phyloP scores from a whole-genome alignment of 345 rosid species.

The Eucalyptus microcorys region DNA sequence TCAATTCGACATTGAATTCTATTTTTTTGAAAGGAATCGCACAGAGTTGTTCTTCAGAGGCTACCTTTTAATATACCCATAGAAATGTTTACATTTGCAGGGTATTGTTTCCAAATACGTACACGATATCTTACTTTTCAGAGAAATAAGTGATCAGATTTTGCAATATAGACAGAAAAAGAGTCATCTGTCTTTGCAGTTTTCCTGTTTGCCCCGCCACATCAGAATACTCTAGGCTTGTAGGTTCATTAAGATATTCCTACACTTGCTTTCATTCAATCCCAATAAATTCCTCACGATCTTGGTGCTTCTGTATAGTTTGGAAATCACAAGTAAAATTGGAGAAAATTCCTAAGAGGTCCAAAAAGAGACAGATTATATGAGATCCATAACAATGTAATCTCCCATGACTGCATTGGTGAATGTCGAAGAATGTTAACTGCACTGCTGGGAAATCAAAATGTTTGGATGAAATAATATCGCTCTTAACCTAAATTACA shows the following conservation, averaged over 20 bases:
- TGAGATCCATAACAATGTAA: not conserved
- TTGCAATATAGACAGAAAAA: not conserved
- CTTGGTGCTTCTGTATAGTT: not conserved
- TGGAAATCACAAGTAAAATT: not conserved
- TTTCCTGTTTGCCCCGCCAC: not conserved
- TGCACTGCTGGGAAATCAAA: not conserved
- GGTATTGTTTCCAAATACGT: not conserved
- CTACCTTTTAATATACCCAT: not conserved
- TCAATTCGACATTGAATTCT: not conserved
- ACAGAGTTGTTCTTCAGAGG: not conserved
- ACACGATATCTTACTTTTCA: not conserved
- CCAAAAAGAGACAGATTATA: not conserved
- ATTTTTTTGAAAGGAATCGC: not conserved
- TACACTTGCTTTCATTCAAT: not conserved
- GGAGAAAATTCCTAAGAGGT: not conserved
- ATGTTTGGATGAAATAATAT: not conserved
- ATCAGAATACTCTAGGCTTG: not conserved
- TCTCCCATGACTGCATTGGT: not conserved
- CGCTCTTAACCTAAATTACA: not conserved
- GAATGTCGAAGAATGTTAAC: not conserved
- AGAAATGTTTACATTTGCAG: not conserved
- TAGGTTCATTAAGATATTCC: not conserved
- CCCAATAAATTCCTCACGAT: not conserved
- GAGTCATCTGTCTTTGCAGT: not conserved
- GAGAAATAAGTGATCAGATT: not conserved